Evolutionary conservation across 1,284 basidiomycete genomes (phyloP), one percentile per base, ranked within the genome.

Genomic region (Ustilago trichophora): DNA sequence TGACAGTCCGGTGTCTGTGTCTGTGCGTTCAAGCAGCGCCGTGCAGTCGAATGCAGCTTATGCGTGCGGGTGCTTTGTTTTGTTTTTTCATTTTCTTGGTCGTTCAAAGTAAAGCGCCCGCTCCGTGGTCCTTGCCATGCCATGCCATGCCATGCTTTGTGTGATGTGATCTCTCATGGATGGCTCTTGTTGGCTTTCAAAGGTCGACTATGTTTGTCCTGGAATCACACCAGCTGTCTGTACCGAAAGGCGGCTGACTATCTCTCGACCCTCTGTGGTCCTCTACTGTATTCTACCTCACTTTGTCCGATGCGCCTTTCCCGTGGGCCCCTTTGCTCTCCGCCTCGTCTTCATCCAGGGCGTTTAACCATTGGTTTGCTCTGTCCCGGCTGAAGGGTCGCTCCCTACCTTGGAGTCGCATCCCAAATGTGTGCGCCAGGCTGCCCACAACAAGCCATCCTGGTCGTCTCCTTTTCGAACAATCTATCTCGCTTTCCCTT

Each of bases 1-100:
- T 56, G 46, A 48, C 53, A 37, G 53, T n/a, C n/a, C n/a, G n/a
- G 27, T 26, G 29, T 22, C 11, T 27, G 27, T n/a, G 45, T 48
- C 45, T 49, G 53, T 56, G 54, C 46, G 40, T 18, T 35, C n/a
- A 29, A 32, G 21, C 27, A 44, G 22, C 18, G 37, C 25, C n/a
- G 22, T 43, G 53, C 53, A 37, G 38, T 24, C 11, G 12, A 32
- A 41, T 41, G 38, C 22, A 34, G 24, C 38, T 50, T 12, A 32
- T 26, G 35, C 29, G 21, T 46, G 6, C 21, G 8, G 10, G 24
- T 43, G 13, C 22, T 35, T 47, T 44, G 32, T 56, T 48, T 46
- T 48, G 40, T 27, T 38, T 42, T 40, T 33, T 24, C 27, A 13
- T 42, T 36, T 35, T 46, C 18, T 41, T 24, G 43, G 22, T 44